These are phyloP conservation scores for Microdochium nivale DNA, from an alignment of 2,329 filamentous ascomycete genomes.

Conservation along the genomic window DNA sequence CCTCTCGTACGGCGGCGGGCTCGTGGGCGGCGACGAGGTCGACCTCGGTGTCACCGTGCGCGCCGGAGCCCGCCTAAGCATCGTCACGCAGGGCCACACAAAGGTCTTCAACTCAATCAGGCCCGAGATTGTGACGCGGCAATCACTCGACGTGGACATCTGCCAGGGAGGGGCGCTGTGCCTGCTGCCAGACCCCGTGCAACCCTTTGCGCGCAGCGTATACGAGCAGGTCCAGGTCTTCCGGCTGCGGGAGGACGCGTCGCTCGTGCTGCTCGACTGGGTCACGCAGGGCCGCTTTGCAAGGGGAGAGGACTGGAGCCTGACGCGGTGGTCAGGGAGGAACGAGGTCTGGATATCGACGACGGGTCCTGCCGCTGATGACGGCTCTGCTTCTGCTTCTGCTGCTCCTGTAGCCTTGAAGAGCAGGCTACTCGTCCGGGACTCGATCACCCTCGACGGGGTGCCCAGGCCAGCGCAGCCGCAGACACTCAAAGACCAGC, in stretches of 20 bases:
- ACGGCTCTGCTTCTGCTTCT: constrained; percentile 6
- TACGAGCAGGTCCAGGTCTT: constrained; percentile 84
- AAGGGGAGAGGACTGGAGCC: constrained; percentile 81
- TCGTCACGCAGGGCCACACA: constrained; percentile 72
- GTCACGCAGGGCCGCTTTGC: constrained; percentile 81
- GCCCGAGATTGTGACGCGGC: constrained; percentile 45
- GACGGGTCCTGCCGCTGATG: constrained; percentile 7
- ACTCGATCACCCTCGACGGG: constrained; percentile 68
- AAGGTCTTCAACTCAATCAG: constrained; percentile 83
- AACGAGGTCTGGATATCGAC: constrained; percentile 72
- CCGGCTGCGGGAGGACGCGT: constrained; percentile 42
- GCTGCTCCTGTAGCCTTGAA: constrained; percentile 7
- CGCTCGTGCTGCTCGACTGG: constrained; percentile 85
- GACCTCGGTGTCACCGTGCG: constrained; percentile 62
- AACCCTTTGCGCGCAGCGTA: constrained; percentile 76
- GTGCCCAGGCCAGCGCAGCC: constrained; percentile 30
- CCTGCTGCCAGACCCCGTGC: constrained; percentile 81
- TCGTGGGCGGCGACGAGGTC: constrained; percentile 81
- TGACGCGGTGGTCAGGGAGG: constrained; percentile 68
- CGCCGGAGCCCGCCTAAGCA: constrained; percentile 54
- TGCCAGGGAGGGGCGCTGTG: constrained; percentile 46
- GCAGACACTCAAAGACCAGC: constrained; percentile 46
- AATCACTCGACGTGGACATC: constrained; percentile 44
- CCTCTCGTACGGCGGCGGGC: constrained; percentile 87
- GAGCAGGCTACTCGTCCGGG: constrained; percentile 66